Base-by-base conservation (phyloP, 2,329 filamentous ascomycete species). In the Ceratocystis lukuohia region DNA sequence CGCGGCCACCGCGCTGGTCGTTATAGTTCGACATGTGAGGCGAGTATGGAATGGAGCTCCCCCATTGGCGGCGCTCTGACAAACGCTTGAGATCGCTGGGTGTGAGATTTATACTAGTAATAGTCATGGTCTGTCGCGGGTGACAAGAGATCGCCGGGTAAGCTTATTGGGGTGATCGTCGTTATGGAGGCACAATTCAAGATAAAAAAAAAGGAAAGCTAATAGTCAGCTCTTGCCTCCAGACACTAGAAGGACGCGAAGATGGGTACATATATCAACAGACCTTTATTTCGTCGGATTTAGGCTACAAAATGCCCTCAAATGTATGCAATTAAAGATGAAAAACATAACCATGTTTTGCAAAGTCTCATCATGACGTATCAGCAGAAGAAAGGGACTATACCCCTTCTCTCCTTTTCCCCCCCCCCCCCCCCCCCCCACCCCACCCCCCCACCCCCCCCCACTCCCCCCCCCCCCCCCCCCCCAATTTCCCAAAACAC, bases 31-130 rank as follows among this genome's bases (percentile, higher is more conserved):
- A 33, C 28, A 59, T 59, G 28, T 59, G 56, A 33, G 56, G 56
- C 56, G 28, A 59, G 17, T 59, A 59, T 37, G 56, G 56, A 30
- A 59, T 59, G 17, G 30, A 30, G 8, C 17, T 59, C 17, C 56
- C 56, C 56, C 56, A 59, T 17, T 59, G 56, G 28, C 56, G 56
- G 15, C 56, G 28, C 25, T 59, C 56, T n/a, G 28, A 33, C 1
- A 59, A 30, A 30, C 56, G 56, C 25, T 59, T 59, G 56, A 59
- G 56, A 37, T 59, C 56, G 28, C 37, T 59, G 56, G 56, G 25
- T 8, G 56, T 37, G 22, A 59, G 56, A 8, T 59, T 59, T 17
- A 59, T 59, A 30, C 56, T 37, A 7, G 56, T 59, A n/a, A 59
- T 59, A 8, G 28, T n/a, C 56, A 59, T 59, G 28, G 33, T 59